Evolutionary conservation across 2,329 filamentous ascomycete species (phyloP).

Genomic region (Botrytis elliptica): DNA sequence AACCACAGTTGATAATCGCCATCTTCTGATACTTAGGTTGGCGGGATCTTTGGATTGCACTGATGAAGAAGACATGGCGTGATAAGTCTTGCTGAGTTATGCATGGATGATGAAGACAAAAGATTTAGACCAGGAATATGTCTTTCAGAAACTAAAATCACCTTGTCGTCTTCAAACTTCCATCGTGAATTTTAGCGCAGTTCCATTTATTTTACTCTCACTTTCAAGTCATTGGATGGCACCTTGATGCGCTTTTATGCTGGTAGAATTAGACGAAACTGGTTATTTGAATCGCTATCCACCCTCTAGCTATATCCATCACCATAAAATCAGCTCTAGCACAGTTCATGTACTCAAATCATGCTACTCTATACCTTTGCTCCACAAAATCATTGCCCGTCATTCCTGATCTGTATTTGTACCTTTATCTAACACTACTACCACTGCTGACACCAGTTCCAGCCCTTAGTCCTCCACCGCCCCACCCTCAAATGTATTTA

Average conservation of each 20-base stretch:
- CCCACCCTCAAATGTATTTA: not conserved
- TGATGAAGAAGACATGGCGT: not conserved
- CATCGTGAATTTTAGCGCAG: not conserved
- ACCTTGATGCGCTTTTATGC: not conserved
- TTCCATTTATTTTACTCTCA: not conserved
- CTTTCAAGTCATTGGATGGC: not conserved
- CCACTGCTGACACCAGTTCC: not conserved
- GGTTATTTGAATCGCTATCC: not conserved
- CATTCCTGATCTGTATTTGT: not conserved
- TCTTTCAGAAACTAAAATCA: not conserved
- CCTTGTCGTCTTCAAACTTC: too few species aligned
- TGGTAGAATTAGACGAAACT: not conserved
- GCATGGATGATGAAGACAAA: not conserved
- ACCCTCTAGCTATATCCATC: not conserved
- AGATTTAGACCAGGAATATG: not conserved
- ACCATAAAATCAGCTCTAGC: not conserved
- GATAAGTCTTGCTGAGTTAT: not conserved
- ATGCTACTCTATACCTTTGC: not conserved
- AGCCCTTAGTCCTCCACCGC: not conserved
- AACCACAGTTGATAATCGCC: fast-evolving
- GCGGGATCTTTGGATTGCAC: too few species aligned
- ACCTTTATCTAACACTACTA: too few species aligned
- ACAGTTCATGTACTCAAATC: not conserved
- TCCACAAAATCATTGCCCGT: not conserved
- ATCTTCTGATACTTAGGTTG: not conserved